Evolutionary conservation across 306 rosid genomes (phyloP), one percentile per base, ranked within the genome.

Genomic region (Medicago arabica): DNA sequence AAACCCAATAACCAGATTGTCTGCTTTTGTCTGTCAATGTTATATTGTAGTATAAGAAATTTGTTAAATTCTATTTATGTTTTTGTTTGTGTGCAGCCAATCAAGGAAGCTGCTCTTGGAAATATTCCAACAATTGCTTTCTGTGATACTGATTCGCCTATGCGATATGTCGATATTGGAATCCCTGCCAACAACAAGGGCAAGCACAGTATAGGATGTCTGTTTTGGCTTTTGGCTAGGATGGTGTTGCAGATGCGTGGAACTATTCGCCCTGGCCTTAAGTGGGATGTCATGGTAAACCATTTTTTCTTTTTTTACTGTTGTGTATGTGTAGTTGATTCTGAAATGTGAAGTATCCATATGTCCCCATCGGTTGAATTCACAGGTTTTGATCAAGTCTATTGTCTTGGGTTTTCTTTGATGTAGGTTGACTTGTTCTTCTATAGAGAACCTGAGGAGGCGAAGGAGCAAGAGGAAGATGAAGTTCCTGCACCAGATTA

Each of bases 161-260:
- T 94, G 97, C 18, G 86, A 2, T 86, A 90, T 69, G 98, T 94
- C 40, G 98, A 92, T 66, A 94, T 94, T 78, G 97, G 96, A 10
- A 94, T 94, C 71, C 97, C 97, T n/a, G 96, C 98, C 51, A 94
- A 92, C 55, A 94, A 92, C 78, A 94, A 94, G 86, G 98, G 98
- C 0, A 94, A 92, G 31, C 97, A 94, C 50, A 89, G 94, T 81
- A 91, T 94, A 1, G 97, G 98, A 8, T 94, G 98, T 78, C 98
- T 94, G 36, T 91, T 91, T 50, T 91, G 98, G 98, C 81, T 94
- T 36, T 81, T 91, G 41, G 97, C 97, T 10, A 87, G 97, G 80
- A 94, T 94, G 98, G 97, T 94, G 44, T 72, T 94, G 83, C 91
- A 91, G 74, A 94, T 94, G 97, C 88, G 97, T 7, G 93, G 93